Base-by-base conservation (phyloP, 352 stramenopile species). In the Pythium catenulatum region DNA sequence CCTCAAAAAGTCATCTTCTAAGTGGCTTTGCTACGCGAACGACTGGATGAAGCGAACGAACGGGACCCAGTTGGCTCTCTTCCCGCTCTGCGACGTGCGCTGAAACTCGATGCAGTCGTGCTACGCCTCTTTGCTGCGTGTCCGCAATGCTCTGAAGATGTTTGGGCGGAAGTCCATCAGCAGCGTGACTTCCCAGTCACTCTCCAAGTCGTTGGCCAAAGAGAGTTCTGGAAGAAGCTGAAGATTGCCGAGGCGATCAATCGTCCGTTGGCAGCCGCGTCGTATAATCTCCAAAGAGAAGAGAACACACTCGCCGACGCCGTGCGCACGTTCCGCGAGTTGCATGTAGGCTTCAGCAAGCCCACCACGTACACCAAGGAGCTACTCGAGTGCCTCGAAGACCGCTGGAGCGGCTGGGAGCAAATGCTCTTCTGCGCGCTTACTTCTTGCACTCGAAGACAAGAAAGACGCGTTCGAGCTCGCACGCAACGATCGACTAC, bases 61-160 rank as follows among this genome's bases (percentile, higher is more conserved):
- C 39, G 27, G 54, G 17, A 45, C 21, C 15, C 13, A 41, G 30
- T 27, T 52, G 5, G 30, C 9, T 1, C 34, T 70, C 21, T 15
- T 45, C 32, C 23, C 3, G 19, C 37, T 59, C 8, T 68, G 52
- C 63, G 50, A 54, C 15, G 63, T 46, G 21, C 9, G 54, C 19
- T 80, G 72, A 37, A 80, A 80, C 30, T 80, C 72, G 2, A 58
- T 80, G 52, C 72, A 80, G n/a, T 50, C 36, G 1, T 80, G 72
- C 32, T 80, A 56, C 23, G 72, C 72, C 21, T 80, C 72, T 4
- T 39, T 80, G 3, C 37, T 59, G n/a, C 72, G 72, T 14, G 54
- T 70, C 30, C 50, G 37, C 14, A 32, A 14, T 7, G 72, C 50
- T 14, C 36, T 80, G 4, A 27, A 34, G 14, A 21, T 4, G 8